A percentile compares a stretch with the other conserved stretches of the same genome.
Evolutionary conservation across 2,329 filamentous ascomycete species (phyloP).

Genomic region (Monosporascus sp.): DNA sequence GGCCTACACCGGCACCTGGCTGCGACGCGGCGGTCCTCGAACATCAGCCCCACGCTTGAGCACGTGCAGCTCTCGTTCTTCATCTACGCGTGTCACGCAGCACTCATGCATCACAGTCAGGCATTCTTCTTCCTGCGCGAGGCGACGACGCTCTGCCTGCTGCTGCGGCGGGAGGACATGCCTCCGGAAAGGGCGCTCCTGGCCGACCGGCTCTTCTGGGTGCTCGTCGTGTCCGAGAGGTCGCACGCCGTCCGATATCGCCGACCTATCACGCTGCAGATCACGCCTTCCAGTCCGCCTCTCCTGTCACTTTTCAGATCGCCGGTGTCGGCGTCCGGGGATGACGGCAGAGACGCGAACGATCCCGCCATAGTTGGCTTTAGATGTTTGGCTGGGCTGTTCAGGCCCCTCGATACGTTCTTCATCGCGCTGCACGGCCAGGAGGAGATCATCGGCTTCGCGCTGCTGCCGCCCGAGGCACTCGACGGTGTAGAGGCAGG

Average conservation of each 20-base stretch:
- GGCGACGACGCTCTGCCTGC: slow-evolving; percentile 33
- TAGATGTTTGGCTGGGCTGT: slow-evolving; percentile 34
- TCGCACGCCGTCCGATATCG: slow-evolving; percentile 40
- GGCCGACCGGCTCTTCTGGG: slow-evolving; percentile 37
- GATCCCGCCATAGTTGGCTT: slow-evolving; percentile 31
- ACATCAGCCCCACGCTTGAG: slow-evolving; percentile 29
- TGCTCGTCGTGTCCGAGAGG: slow-evolving; percentile 36
- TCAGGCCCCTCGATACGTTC: slow-evolving; percentile 35
- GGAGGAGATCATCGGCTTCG: slow-evolving; percentile 24
- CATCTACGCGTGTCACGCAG: slow-evolving; percentile 38
- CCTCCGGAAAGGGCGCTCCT: slow-evolving; percentile 17
- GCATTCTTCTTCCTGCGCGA: slow-evolving; percentile 40
- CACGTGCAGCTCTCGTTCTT: slow-evolving; percentile 37
- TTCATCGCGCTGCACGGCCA: slow-evolving; percentile 37
- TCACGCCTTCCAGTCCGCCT: slow-evolving; percentile 30
- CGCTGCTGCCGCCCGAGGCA: slow-evolving; percentile 23
- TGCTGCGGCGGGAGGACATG: slow-evolving; percentile 26
- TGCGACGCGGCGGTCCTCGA: slow-evolving; percentile 18
- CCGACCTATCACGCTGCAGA: slow-evolving; percentile 37
- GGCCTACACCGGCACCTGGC: slow-evolving; percentile 26
- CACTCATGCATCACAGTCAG: slow-evolving; percentile 36
- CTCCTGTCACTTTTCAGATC: slow-evolving; percentile 7
- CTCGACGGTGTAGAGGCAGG: slow-evolving; percentile 30
- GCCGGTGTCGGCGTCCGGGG: neutral
- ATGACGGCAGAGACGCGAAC: slow-evolving; percentile 7